phyloP scores from a whole-genome alignment of 495 filamentous ascomycete species.

The Neurospora pannonica region DNA sequence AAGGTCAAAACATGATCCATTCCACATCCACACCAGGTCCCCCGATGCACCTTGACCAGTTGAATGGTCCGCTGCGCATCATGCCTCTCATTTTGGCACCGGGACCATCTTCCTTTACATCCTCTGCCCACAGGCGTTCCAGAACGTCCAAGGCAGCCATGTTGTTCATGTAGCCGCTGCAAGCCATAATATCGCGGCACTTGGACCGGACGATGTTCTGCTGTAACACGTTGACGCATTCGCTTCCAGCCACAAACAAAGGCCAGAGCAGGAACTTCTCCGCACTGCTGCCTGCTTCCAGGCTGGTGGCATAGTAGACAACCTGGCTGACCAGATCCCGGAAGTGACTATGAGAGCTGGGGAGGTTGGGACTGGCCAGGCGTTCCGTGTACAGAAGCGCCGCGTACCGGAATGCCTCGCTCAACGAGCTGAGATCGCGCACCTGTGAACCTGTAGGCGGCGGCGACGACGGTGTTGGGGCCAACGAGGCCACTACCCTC shows the following conservation, averaged over 20 bases:
- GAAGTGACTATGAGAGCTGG: slow-evolving; percentile 69
- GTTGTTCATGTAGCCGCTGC: slow-evolving; percentile 89
- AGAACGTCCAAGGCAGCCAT: slow-evolving; percentile 75
- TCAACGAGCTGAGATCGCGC: slow-evolving; percentile 51
- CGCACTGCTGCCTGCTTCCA: slow-evolving; percentile 52
- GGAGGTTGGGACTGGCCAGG: slow-evolving; percentile 65
- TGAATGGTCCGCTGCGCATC: slow-evolving; percentile 44
- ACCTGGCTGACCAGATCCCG: slow-evolving; percentile 73
- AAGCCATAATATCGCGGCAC: slow-evolving; percentile 75
- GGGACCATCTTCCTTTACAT: slow-evolving; percentile 31
- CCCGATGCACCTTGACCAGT: slow-evolving; percentile 71
- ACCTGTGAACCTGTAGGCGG: slow-evolving; percentile 37
- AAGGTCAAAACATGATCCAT: slow-evolving; percentile 69
- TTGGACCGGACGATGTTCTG: slow-evolving; percentile 66
- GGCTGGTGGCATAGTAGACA: slow-evolving; percentile 68
- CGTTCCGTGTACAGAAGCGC: slow-evolving; percentile 88
- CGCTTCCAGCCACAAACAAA: slow-evolving; percentile 81
- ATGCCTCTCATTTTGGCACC: slow-evolving; percentile 20
- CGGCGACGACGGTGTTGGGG: slow-evolving; percentile 9
- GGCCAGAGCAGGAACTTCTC: slow-evolving; percentile 94
- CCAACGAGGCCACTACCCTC: slow-evolving; percentile 23
- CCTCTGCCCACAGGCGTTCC: slow-evolving; percentile 69
- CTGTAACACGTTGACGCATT: slow-evolving; percentile 77
- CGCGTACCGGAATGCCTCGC: slow-evolving; percentile 81
- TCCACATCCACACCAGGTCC: slow-evolving; percentile 60